These are phyloP conservation scores for Rhizophagus clarus DNA, from an alignment of 192 early-diverging fungal genomes.

Conservation along the genomic window DNA sequence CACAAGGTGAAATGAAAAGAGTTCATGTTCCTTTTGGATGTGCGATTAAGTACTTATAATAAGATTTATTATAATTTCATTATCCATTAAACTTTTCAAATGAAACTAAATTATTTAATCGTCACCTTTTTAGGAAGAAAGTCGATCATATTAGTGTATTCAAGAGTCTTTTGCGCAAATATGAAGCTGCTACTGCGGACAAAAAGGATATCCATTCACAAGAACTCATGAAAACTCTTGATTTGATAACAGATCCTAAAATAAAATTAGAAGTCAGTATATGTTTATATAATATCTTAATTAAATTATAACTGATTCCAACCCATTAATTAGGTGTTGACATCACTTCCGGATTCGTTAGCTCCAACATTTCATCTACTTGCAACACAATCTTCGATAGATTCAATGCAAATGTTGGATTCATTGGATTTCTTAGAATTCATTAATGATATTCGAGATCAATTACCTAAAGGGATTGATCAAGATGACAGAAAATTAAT, in stretches of 20 bases:
- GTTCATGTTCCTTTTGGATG: slow-evolving; percentile 34
- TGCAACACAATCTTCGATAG: slow-evolving; percentile 11
- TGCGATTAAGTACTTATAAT: neutral
- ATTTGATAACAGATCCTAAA: neutral
- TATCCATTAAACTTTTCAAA: neutral
- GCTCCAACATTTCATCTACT: slow-evolving; percentile 2
- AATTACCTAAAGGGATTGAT: neutral
- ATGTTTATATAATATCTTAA: neutral
- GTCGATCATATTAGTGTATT: neutral
- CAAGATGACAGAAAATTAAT: neutral
- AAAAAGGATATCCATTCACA: neutral
- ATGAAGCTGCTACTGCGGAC: neutral
- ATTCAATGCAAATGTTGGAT: neutral
- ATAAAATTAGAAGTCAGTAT: neutral
- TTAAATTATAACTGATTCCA: neutral
- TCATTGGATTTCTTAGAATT: slow-evolving; percentile 5
- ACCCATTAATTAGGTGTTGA: neutral
- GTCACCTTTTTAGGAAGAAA: neutral
- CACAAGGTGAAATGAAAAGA: slow-evolving; percentile 50
- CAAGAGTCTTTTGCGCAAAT: neutral
- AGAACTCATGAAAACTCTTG: neutral
- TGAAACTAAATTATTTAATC: neutral
- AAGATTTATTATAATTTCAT: neutral
- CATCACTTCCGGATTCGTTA: neutral
- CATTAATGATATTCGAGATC: neutral